Evolutionary conservation across 2,329 filamentous ascomycete genomes (phyloP).

Genomic region (Botrytis sinoallii): DNA sequence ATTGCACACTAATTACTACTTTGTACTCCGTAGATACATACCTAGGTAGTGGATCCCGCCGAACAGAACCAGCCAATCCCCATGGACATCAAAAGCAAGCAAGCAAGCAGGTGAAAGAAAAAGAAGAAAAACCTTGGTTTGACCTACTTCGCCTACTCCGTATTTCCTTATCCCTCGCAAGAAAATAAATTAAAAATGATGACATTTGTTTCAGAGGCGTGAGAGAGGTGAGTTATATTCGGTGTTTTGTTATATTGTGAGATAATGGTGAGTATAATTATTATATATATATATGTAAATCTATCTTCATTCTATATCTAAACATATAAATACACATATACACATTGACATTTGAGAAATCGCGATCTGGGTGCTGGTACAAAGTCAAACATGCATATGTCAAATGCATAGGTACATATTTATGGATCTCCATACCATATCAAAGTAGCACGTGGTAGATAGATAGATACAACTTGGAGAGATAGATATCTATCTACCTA

Average conservation of each 20-base stretch:
- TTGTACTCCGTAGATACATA: background rate
- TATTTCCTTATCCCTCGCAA: background rate
- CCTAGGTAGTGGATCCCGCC: background rate
- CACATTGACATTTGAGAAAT: no score
- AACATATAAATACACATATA: background rate
- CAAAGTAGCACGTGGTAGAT: no score
- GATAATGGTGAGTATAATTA: background rate
- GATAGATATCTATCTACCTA: no score
- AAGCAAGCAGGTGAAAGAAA: background rate
- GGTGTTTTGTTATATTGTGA: background rate
- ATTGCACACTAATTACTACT: background rate
- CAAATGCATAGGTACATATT: no score
- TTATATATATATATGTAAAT: background rate
- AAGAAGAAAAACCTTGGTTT: background rate
- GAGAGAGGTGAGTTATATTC: background rate
- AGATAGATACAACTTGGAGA: no score
- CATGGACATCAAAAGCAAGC: background rate
- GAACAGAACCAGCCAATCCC: background rate
- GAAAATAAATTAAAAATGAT: background rate
- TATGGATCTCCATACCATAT: no score
- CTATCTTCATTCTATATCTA: background rate
- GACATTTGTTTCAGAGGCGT: background rate
- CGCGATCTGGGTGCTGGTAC: no score
- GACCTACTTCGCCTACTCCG: background rate
- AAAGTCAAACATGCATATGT: no score